These are phyloP conservation scores for Dorcoceras hygrometricum DNA, from an alignment of 257 asterid species.

Conservation along the genomic window DNA sequence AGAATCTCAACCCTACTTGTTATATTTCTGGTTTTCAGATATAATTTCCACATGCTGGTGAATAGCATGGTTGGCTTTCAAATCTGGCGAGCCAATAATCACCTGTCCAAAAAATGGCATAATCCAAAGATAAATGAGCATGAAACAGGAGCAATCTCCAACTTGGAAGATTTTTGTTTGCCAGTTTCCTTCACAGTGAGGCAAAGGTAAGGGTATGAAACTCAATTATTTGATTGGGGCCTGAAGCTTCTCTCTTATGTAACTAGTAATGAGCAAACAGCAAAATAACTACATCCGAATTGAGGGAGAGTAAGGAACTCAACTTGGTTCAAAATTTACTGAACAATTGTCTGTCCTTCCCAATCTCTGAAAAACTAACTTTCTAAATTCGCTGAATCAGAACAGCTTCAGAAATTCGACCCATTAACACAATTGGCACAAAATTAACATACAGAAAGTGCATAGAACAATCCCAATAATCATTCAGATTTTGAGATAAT, in stretches of 20 bases:
- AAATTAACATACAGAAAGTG: neutral
- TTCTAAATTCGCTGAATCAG: conserved; percentile 11
- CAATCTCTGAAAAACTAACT: conserved; percentile 11
- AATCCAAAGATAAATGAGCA: neutral
- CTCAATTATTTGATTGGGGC: neutral
- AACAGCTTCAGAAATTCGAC: conserved; percentile 4
- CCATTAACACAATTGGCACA: conserved; percentile 5
- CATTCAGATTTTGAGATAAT: neutral
- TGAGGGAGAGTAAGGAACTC: neutral
- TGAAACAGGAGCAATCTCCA: neutral
- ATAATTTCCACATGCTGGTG: conserved; percentile 86
- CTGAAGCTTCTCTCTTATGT: neutral
- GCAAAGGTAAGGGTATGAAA: neutral
- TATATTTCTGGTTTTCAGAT: conserved; percentile 84
- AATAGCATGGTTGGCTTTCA: conserved; percentile 97
- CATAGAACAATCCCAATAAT: neutral
- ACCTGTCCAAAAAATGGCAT: conserved; percentile 47
- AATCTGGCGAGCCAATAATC: conserved; percentile 76
- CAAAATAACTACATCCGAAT: neutral
- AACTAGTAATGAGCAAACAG: conserved; percentile 6
- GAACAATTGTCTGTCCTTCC: neutral
- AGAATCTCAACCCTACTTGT: conserved; percentile 55
- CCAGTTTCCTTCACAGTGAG: neutral
- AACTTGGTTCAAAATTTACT: conserved; percentile 4
- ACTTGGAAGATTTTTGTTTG: too few species aligned